These are phyloP conservation scores for Picochlorum sp. DNA, from an alignment of 139 green algal genomes.

Conservation along the genomic window DNA sequence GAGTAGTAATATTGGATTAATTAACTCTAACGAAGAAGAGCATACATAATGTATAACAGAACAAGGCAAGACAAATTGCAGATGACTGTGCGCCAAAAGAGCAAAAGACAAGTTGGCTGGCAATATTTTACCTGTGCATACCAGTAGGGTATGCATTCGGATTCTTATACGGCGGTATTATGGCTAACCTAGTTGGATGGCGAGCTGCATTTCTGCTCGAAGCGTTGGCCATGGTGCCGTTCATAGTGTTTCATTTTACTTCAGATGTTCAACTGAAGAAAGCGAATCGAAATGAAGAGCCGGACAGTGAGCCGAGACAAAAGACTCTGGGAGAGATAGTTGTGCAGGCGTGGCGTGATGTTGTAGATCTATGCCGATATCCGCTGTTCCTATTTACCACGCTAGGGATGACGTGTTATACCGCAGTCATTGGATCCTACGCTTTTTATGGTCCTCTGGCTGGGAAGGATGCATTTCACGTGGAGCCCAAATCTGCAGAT, in stretches of 20 bases:
- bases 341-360: background rate
- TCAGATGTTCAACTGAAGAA: constrained; percentile 46
- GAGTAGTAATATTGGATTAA: no score
- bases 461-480: constrained; percentile 41
- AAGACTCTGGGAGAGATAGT: background rate
- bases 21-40: no score
- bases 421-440: constrained; percentile 70
- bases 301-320: background rate
- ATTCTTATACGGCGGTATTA: constrained; percentile 71
- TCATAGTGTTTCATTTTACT: constrained; percentile 45
- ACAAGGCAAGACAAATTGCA: no score
- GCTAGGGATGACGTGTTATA: constrained; percentile 49
- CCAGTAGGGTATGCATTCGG: constrained; percentile 66
- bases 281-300: background rate
- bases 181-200: constrained; percentile 53
- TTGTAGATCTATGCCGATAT: background rate
- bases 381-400: constrained; percentile 5
- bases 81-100: constrained; percentile 74
- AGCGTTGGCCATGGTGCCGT: constrained; percentile 62
- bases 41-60: no score
- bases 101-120: constrained; percentile 71
- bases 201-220: constrained; percentile 73
- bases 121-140: constrained; percentile 88
- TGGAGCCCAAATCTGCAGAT: constrained; percentile 49
- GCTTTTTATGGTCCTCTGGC: constrained; percentile 70